phyloP scores from a whole-genome alignment of 1,284 basidiomycete species.

The Cutaneotrichosporon daszewskae region DNA sequence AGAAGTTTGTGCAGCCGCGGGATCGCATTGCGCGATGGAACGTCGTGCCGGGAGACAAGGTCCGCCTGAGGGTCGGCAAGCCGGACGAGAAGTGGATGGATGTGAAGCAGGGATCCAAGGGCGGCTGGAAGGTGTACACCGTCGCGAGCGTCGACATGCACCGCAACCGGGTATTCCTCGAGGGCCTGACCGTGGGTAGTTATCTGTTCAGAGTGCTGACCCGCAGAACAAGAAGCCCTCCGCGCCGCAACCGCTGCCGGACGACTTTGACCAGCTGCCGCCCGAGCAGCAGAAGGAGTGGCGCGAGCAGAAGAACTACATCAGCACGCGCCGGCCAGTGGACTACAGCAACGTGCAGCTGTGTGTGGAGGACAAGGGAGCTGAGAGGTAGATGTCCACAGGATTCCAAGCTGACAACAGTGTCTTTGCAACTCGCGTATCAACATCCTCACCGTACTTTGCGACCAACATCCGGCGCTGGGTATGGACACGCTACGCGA shows the following conservation, averaged over 20 bases:
- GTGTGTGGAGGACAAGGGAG: conserved; percentile 30
- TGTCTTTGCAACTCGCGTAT: conserved; percentile 37
- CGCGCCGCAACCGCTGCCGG: conserved; percentile 25
- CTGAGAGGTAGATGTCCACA: not conserved
- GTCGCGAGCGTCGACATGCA: conserved; percentile 38
- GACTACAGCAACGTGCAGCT: conserved; percentile 46
- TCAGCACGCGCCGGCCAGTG: conserved; percentile 29
- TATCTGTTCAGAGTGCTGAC: not conserved
- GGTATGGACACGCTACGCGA: conserved; percentile 34
- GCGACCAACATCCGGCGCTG: conserved; percentile 20
- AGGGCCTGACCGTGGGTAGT: conserved; percentile 37
- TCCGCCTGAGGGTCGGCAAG: conserved; percentile 39
- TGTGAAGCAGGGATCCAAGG: conserved; percentile 19
- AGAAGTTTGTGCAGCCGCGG: conserved; percentile 27
- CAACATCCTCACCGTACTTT: conserved; percentile 30
- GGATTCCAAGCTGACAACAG: conserved; percentile 13
- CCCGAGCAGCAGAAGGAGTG: conserved; percentile 22
- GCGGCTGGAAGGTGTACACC: conserved; percentile 40
- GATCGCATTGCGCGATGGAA: conserved; percentile 43
- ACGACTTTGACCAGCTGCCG: conserved; percentile 23
- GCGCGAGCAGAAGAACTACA: conserved; percentile 27
- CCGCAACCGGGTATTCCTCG: conserved; percentile 36
- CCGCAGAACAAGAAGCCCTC: conserved; percentile 33
- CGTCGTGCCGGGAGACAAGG: conserved; percentile 41
- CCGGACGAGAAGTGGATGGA: conserved; percentile 36